A percentile compares a stretch with the other conserved stretches of the same genome.
phyloP scores from a whole-genome alignment of 257 asterid genomes.

The Penstemon davidsonii region DNA sequence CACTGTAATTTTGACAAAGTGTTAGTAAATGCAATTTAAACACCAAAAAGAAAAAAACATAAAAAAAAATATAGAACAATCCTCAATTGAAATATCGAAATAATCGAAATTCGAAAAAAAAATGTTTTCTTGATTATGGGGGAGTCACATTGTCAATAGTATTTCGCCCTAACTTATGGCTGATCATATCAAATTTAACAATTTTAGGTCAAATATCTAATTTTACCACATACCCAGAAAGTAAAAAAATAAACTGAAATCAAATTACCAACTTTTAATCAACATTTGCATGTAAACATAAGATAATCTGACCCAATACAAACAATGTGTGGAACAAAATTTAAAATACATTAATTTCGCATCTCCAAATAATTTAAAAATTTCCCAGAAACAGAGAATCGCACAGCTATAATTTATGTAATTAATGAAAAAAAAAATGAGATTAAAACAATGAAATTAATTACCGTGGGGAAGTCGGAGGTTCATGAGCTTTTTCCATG shows the following conservation, averaged over 20 bases:
- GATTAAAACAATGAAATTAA: background rate
- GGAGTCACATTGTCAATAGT: background rate
- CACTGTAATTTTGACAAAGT: conserved; percentile 28
- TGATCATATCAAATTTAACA: background rate
- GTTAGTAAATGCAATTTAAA: background rate
- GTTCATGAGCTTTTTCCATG: conserved; percentile 52
- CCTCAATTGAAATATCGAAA: background rate
- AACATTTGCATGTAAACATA: background rate
- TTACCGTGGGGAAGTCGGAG: conserved; percentile 52
- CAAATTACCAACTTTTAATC: background rate
- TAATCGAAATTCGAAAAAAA: background rate
- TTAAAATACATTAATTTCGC: background rate
- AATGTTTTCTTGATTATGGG: background rate
- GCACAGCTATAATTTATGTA: background rate
- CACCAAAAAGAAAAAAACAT: conserved; percentile 1
- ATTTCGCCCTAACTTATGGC: background rate
- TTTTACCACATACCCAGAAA: background rate
- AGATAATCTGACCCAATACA: background rate
- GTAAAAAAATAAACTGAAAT: background rate
- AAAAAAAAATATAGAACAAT: background rate
- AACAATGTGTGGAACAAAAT: conserved; percentile 9
- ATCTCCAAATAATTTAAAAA: background rate
- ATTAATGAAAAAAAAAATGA: background rate
- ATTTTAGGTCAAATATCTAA: background rate
- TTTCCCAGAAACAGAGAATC: conserved; percentile 13